Conservation (phyloP, 1,139 yeast genomes). For the Candida gigantensis region DNA sequence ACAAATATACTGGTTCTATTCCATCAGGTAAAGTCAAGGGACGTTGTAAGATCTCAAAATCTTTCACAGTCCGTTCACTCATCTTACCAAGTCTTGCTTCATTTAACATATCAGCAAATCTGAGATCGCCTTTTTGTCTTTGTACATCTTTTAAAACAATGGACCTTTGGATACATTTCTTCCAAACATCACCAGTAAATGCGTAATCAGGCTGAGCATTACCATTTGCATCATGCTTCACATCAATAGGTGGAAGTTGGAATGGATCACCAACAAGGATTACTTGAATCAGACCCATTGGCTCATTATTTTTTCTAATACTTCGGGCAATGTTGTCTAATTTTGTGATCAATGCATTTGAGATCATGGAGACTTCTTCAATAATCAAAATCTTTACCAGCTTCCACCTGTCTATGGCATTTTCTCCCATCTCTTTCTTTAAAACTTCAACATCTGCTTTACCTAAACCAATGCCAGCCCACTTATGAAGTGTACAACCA, state of each 20-base stretch:
- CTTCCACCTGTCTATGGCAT: conserved; percentile 57
- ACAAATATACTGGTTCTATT: conserved; percentile 77
- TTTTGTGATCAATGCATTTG: conserved; percentile 64
- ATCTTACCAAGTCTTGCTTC: conserved; percentile 68
- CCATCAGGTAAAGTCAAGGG: conserved; percentile 66
- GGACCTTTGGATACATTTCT: conserved; percentile 51
- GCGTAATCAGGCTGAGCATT: conserved; percentile 45
- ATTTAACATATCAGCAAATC: conserved; percentile 72
- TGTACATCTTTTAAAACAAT: conserved; percentile 64
- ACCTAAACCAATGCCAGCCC: conserved; percentile 79
- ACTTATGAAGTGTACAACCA: conserved; percentile 78
- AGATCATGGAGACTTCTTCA: conserved; percentile 86
- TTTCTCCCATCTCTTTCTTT: conserved; percentile 47
- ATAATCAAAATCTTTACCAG: conserved; percentile 63
- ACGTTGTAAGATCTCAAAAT: conserved; percentile 53
- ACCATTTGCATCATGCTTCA: too few species aligned
- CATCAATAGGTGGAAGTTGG: conserved; percentile 87
- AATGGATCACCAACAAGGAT: conserved; percentile 82
- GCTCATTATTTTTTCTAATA: conserved; percentile 44
- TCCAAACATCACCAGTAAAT: conserved; percentile 64
- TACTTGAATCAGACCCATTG: conserved; percentile 84
- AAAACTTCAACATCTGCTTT: conserved; percentile 46
- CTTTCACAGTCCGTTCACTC: conserved; percentile 40
- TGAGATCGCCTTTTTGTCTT: conserved; percentile 70
- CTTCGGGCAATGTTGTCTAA: conserved; percentile 60